A percentile compares a stretch with the other conserved stretches of the same genome.
Conservation (phyloP, 345 rosid species). For the Populus ilicifolia region DNA sequence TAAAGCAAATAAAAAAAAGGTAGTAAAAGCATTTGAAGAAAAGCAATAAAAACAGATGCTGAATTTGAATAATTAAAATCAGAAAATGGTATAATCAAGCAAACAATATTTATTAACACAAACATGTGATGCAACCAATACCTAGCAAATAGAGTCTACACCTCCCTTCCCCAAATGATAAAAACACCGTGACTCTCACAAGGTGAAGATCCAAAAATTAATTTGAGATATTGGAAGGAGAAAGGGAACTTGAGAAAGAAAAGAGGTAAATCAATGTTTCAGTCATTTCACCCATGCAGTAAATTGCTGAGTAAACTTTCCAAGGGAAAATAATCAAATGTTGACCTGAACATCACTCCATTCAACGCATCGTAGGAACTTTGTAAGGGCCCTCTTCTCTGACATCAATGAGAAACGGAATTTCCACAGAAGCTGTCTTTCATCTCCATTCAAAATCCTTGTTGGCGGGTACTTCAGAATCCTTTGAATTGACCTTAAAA, state of each 20-base stretch:
- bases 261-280: background rate
- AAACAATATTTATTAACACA: background rate
- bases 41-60: background rate
- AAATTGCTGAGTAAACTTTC: background rate
- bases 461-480: constrained; percentile 92
- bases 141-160: background rate
- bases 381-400: constrained; percentile 94
- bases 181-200: background rate
- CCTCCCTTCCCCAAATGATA: background rate
- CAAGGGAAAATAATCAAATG: constrained; percentile 9
- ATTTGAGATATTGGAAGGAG: background rate
- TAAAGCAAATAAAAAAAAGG: background rate
- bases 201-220: background rate
- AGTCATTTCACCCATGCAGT: background rate
- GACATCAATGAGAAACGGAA: constrained; percentile 90
- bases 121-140: background rate
- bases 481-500: constrained; percentile 71
- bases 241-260: background rate
- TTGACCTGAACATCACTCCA: constrained; percentile 97
- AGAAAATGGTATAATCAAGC: background rate
- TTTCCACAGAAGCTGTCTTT: constrained; percentile 97
- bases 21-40: background rate
- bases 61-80: background rate
- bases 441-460: constrained; percentile 85
- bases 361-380: constrained; percentile 91